phyloP scores from a whole-genome alignment of 768 basidiomycete species.

The Auricularia sp. region DNA sequence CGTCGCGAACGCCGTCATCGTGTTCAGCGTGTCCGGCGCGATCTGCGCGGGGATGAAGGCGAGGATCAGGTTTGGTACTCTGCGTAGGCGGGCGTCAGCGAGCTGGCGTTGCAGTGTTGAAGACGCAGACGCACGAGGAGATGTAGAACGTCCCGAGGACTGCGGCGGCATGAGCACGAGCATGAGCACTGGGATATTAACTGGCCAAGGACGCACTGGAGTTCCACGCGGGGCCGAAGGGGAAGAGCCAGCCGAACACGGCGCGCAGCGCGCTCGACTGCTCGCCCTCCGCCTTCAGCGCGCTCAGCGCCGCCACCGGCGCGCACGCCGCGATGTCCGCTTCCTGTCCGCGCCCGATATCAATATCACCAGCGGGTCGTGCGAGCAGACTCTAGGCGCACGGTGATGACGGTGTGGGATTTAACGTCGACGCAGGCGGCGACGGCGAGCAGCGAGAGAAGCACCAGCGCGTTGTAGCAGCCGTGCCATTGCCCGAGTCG shows the following conservation, averaged over 20 bases:
- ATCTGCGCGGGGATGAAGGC: constrained; percentile 89
- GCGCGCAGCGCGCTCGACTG: constrained; percentile 70
- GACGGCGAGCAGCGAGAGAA: too few relatives aligned
- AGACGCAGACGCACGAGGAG: constrained; percentile 14
- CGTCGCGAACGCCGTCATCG: constrained; percentile 93
- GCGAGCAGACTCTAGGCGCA: too few relatives aligned
- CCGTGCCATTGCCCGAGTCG: too few relatives aligned
- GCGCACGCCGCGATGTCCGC: constrained; percentile 34
- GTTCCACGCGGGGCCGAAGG: constrained; percentile 86
- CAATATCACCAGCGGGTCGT: too few relatives aligned
- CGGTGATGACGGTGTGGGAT: too few relatives aligned
- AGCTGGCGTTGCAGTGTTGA: too few relatives aligned
- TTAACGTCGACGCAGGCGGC: too few relatives aligned
- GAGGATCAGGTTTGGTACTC: constrained; percentile 89
- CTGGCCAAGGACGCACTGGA: constrained; percentile 52
- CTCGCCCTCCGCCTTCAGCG: constrained; percentile 43
- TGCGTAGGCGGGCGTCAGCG: constrained; percentile 25
- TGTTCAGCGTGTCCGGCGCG: constrained; percentile 74
- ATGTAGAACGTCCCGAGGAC: constrained; percentile 4
- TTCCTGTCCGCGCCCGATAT: constrained; percentile 22
- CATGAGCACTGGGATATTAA: constrained; percentile 96
- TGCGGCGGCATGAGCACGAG: too few relatives aligned
- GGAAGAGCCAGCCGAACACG: constrained; percentile 74
- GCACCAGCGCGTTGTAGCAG: too few relatives aligned
- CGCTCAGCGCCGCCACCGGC: constrained; percentile 38